A percentile compares a stretch with the other conserved stretches of the same genome.
Evolutionary conservation across 345 rosid genomes (phyloP).

Genomic region (Excoecaria agallocha): DNA sequence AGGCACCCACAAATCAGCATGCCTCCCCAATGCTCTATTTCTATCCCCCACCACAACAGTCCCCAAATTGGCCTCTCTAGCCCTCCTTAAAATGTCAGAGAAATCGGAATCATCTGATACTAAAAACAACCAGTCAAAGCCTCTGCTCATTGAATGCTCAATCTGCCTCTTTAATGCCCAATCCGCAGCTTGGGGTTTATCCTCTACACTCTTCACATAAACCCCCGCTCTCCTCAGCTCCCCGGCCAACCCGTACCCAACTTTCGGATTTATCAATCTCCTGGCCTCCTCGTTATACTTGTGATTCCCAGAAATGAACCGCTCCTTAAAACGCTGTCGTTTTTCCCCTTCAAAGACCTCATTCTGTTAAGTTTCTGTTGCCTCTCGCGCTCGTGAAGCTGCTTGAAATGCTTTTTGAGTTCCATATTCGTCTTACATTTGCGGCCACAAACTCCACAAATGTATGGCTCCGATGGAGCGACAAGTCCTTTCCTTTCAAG

Average conservation of each 20-base stretch:
- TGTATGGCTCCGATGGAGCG: constrained; percentile 40
- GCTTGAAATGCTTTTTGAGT: constrained; percentile 81
- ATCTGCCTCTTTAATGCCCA: constrained; percentile 96
- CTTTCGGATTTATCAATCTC: constrained; percentile 56
- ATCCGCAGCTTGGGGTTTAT: constrained; percentile 95
- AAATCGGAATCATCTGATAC: constrained; percentile 90
- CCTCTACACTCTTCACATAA: constrained; percentile 76
- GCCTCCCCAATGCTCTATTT: constrained; percentile 62
- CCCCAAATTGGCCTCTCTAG: constrained; percentile 69
- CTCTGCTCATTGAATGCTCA: constrained; percentile 81
- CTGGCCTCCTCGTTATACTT: constrained; percentile 77
- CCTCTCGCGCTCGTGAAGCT: constrained; percentile 85
- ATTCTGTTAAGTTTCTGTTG: constrained; percentile 76
- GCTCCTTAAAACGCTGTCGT: constrained; percentile 67
- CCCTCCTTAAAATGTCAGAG: constrained; percentile 67
- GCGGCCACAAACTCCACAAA: constrained; percentile 79
- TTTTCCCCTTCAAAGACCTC: constrained; percentile 82
- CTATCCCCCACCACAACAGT: constrained; percentile 79
- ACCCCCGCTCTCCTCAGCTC: constrained; percentile 86
- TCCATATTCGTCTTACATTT: constrained; percentile 79
- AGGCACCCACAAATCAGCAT: constrained; percentile 88
- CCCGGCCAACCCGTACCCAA: constrained; percentile 67
- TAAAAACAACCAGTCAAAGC: constrained; percentile 81
- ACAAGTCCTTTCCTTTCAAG: constrained; percentile 59
- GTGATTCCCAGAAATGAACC: constrained; percentile 62